Evolutionary conservation across 2,329 filamentous ascomycete genomes (phyloP).

Genomic region (Colletotrichum sp.): DNA sequence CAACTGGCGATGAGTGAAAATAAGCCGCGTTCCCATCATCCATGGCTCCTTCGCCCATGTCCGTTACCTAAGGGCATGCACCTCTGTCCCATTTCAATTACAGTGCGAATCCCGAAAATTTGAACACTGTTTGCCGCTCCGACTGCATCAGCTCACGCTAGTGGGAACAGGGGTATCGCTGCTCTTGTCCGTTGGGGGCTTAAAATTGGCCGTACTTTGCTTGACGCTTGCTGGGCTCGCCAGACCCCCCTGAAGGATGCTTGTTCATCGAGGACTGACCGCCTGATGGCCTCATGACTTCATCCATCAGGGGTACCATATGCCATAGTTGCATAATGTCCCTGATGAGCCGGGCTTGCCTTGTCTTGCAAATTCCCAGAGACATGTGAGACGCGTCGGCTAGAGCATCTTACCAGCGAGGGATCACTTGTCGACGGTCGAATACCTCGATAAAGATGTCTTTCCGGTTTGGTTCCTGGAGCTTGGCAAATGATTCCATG

Average conservation of each 20-base stretch:
- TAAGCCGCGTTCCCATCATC: constrained; percentile 3
- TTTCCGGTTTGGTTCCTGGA: constrained; percentile 10
- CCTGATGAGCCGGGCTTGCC: neutral
- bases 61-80: constrained; percentile 12
- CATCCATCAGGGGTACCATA: constrained; percentile 11
- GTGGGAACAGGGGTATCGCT: neutral
- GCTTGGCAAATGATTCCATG: constrained; percentile 13
- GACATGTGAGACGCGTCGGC: constrained; percentile 16
- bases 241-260: neutral
- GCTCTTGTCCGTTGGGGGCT: constrained; percentile 14
- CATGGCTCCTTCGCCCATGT: neutral
- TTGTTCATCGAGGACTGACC: constrained; percentile 9
- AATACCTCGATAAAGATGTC: constrained; percentile 6
- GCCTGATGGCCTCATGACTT: constrained; percentile 17
- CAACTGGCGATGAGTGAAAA: constrained; percentile 10
- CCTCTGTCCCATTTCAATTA: neutral
- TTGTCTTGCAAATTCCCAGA: constrained; percentile 2
- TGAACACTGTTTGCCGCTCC: neutral
- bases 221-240: neutral
- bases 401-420: neutral
- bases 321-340: constrained; percentile 12
- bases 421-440: constrained; percentile 1
- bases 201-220: constrained; percentile 10
- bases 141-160: neutral
- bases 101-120: neutral